Base-by-base conservation (phyloP, 768 basidiomycete genomes). In the Epithele typhae region DNA sequence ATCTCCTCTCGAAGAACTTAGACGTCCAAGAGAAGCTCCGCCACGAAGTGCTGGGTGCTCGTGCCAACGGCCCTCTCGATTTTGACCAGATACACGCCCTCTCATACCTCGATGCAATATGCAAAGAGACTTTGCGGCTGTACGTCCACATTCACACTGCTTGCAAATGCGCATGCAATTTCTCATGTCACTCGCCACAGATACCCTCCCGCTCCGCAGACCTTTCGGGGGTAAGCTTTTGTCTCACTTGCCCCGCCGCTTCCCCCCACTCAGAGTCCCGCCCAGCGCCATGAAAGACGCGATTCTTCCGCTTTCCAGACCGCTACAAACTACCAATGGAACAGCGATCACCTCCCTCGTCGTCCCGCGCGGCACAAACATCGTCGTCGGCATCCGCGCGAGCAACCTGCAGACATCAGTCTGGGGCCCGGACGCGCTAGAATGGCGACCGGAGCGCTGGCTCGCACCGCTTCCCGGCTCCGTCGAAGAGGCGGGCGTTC, bases 391-490 rank as follows among this genome's bases (percentile, higher is more conserved):
- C 2, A 68, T 81, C 23, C 43, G 59, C 5, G 63, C 64, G 17
- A 67, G 79, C 40, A 83, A 85, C 59, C 59, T 66, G 5, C 74
- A 76, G n/a, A 68, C 68, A 43, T 62, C 60, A 1, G 59, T 83
- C 25, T 87, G 86, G 85, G 85, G 85, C 2, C 56, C 68, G 0
- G 74, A 81, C 46, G 74, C 81, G 3, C 69, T 72, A 19, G 71
- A 72, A 38, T 88, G 81, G 60, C 68, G 74, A 33, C 85, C 84
- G 0, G 78, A 80, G 44, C 68, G 85, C 5, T 87, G 86, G 85
- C 64, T 86, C 8, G 19, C 35, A 22, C 53, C 55, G 9, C 46
- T 60, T 0, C 61, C 61, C 0, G 39, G 46, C 3, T 23, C 53
- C 0, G 44, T 62, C 9, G 39, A 41, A 25, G 40, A 52, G 6